Percentiles rank a stretch among this genome's conserved stretches.
Evolutionary conservation across 2,329 filamentous ascomycete genomes (phyloP).

Genomic region (Nemania diffusa): DNA sequence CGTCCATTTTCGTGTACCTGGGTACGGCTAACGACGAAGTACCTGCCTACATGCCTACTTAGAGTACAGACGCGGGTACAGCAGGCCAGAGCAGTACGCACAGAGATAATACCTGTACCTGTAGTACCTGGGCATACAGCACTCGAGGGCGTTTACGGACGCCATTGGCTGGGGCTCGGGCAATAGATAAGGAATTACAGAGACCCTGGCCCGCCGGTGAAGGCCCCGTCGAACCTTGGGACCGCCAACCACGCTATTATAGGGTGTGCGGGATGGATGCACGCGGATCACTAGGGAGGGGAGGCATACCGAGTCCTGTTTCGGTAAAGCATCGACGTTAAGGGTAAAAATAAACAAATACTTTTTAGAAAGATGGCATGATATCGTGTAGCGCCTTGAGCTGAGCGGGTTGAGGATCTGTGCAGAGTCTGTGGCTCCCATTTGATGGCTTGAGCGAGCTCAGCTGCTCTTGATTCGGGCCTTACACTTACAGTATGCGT

Average conservation of each 20-base stretch:
- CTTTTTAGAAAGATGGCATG: neutral
- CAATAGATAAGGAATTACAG: constrained; percentile 38
- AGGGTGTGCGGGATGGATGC: constrained; percentile 28
- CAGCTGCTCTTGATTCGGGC: neutral
- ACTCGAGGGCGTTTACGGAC: constrained; percentile 8
- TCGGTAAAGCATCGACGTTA: constrained; percentile 8
- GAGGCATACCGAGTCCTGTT: constrained; percentile 5
- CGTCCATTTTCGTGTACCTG: constrained; percentile 14
- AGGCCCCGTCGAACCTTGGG: neutral
- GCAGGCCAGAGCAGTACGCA: neutral
- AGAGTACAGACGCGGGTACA: neutral
- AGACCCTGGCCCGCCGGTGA: constrained; percentile 2
- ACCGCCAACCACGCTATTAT: constrained; percentile 14
- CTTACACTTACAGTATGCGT: too few relatives aligned
- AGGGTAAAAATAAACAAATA: neutral
- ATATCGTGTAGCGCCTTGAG: constrained; percentile 1
- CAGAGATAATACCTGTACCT: constrained; percentile 1
- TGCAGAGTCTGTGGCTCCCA: neutral
- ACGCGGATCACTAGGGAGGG: neutral
- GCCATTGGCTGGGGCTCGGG: constrained; percentile 30
- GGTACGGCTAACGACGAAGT: constrained; percentile 6
- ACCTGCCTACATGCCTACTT: neutral
- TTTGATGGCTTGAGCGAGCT: neutral
- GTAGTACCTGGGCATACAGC: too few relatives aligned
- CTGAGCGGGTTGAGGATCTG: neutral